Evolutionary conservation across 441 rosid genomes (phyloP).

Genomic region (Euphorbia schlechtendalii): DNA sequence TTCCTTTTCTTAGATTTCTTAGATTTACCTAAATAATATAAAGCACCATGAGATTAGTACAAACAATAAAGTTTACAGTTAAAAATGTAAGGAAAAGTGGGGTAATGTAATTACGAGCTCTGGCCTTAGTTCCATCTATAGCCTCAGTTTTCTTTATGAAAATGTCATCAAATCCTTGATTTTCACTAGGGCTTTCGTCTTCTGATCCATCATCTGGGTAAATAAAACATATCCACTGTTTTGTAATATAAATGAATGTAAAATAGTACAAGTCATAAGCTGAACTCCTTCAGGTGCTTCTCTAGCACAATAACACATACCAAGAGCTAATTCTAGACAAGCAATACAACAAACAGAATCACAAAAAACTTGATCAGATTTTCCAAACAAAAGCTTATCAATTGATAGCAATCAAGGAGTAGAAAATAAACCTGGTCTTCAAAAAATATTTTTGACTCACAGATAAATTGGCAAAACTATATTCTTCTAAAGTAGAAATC

Average conservation of each 20-base stretch:
- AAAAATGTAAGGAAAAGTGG: background rate
- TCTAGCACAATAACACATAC: background rate
- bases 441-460: background rate
- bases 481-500: background rate
- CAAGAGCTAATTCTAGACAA: background rate
- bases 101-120: conserved; percentile 8
- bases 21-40: conserved; percentile 35
- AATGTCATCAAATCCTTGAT: conserved; percentile 2
- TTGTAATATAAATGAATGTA: background rate
- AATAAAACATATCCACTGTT: conserved; percentile 10
- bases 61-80: background rate
- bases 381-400: background rate
- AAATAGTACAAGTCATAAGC: conserved; percentile 1
- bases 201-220: conserved; percentile 12
- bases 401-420: background rate
- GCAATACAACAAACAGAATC: background rate
- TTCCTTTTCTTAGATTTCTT: conserved; percentile 52
- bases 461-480: background rate
- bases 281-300: background rate
- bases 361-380: background rate
- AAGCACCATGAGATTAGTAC: conserved; percentile 8
- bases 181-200: background rate
- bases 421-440: background rate
- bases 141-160: conserved; percentile 5
- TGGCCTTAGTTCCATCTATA: conserved; percentile 10